A percentile compares a stretch with the other conserved stretches of the same genome.
These are phyloP conservation scores for Candida endomychidarum DNA, from an alignment of 805 yeast genomes.

Conservation along the genomic window DNA sequence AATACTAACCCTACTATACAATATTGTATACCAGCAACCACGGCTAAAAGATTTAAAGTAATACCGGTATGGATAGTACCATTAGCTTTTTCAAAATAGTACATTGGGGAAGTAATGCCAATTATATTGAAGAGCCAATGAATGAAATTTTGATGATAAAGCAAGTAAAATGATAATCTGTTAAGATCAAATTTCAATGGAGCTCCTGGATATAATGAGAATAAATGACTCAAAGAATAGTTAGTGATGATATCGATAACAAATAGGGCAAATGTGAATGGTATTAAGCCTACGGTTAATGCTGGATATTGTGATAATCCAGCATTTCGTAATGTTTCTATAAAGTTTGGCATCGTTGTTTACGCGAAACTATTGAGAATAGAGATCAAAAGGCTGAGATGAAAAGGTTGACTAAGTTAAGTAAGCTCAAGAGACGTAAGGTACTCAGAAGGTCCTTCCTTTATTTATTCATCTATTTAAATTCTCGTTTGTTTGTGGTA, in stretches of 20 bases:
- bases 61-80: constrained; percentile 89
- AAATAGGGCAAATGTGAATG: constrained; percentile 52
- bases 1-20: constrained; percentile 51
- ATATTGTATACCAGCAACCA: constrained; percentile 64
- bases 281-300: constrained; percentile 57
- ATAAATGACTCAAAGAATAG: constrained; percentile 30
- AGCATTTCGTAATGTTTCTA: constrained; percentile 6
- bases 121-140: constrained; percentile 63
- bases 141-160: constrained; percentile 60
- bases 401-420: too few relatives aligned
- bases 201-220: constrained; percentile 57
- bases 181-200: constrained; percentile 46
- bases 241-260: constrained; percentile 27
- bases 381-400: too few relatives aligned
- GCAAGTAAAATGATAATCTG: constrained; percentile 67
- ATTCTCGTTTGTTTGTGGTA: too few relatives aligned
- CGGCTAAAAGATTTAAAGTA: constrained; percentile 69
- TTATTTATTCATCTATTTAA: too few relatives aligned
- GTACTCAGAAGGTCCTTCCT: too few relatives aligned
- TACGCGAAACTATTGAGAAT: too few relatives aligned
- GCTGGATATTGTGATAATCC: constrained; percentile 46
- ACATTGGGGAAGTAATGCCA: constrained; percentile 58
- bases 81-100: constrained; percentile 64
- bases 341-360: background rate
- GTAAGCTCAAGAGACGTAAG: too few relatives aligned